Evolutionary conservation across 345 rosid genomes (phyloP).

Genomic region (Camelina sativa): DNA sequence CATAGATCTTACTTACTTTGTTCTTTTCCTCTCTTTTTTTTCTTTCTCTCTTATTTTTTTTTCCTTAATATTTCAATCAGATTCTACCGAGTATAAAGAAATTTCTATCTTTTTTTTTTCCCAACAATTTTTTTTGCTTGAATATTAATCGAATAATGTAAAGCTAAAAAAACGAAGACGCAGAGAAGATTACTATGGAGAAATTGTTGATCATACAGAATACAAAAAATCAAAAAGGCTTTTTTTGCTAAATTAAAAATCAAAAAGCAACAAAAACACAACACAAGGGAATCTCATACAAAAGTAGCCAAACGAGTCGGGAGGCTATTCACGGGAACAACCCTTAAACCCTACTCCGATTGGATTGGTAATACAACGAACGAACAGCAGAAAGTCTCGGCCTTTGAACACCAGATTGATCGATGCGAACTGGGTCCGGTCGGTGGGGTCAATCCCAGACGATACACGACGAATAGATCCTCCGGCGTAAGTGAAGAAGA

Average conservation of each 20-base stretch:
- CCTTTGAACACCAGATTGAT: slow-evolving; percentile 32
- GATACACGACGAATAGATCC: slow-evolving; percentile 5
- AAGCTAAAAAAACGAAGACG: slow-evolving; percentile 40
- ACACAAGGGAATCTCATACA: slow-evolving; percentile 35
- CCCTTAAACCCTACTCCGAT: slow-evolving; percentile 41
- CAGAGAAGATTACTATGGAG: slow-evolving; percentile 39
- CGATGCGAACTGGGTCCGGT: slow-evolving; percentile 11
- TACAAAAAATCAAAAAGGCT: slow-evolving; percentile 32
- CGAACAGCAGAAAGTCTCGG: slow-evolving; percentile 25
- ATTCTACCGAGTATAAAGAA: slow-evolving; percentile 28
- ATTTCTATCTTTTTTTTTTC: neutral
- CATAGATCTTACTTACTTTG: slow-evolving; percentile 45
- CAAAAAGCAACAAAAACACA: slow-evolving; percentile 17
- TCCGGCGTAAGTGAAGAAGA: slow-evolving; percentile 18
- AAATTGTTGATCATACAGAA: slow-evolving; percentile 45
- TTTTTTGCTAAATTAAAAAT: slow-evolving; percentile 14
- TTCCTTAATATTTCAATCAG: slow-evolving; percentile 28
- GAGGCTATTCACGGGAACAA: slow-evolving; percentile 33
- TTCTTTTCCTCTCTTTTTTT: slow-evolving; percentile 3
- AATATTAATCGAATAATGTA: slow-evolving; percentile 22
- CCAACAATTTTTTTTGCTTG: slow-evolving; percentile 32
- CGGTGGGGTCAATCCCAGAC: slow-evolving; percentile 6
- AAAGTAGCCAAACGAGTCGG: slow-evolving; percentile 31
- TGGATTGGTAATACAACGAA: slow-evolving; percentile 30
- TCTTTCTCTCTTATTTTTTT: neutral